Conservation (phyloP, 1,284 basidiomycete species). For the Leccinum subrobustum region DNA sequence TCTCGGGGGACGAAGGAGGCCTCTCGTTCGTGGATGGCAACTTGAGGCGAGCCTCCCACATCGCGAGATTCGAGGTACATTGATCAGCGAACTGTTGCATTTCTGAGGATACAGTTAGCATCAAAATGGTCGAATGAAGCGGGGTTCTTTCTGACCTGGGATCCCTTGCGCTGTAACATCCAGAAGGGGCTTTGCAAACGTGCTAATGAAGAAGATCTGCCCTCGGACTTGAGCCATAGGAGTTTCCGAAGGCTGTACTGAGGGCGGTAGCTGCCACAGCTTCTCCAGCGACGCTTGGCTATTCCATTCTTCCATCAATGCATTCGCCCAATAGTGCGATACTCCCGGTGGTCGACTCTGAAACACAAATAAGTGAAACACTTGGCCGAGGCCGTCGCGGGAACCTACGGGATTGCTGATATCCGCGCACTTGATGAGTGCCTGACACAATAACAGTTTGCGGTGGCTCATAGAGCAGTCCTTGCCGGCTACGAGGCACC, state of each 20-base stretch:
- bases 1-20: conserved; percentile 4
- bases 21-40: conserved; percentile 32
- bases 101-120: conserved; percentile 44
- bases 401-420: conserved; percentile 90
- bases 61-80: conserved; percentile 61
- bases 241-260: conserved; percentile 60
- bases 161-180: conserved; percentile 70
- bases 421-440: conserved; percentile 93
- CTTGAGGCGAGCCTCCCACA: conserved; percentile 59
- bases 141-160: conserved; percentile 50
- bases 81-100: conserved; percentile 61
- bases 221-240: conserved; percentile 76
- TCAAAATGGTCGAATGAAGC: neutral
- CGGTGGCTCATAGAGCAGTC: conserved; percentile 44
- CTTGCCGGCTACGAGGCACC: conserved; percentile 42
- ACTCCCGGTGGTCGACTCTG: conserved; percentile 90
- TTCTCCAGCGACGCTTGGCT: conserved; percentile 83
- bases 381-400: conserved; percentile 4
- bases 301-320: conserved; percentile 86
- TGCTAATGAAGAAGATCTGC: conserved; percentile 88
- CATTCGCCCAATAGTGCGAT: conserved; percentile 88
- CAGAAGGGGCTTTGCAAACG: conserved; percentile 82
- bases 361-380: conserved; percentile 14
- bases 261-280: conserved; percentile 74
- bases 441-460: conserved; percentile 81